A percentile compares a stretch with the other conserved stretches of the same genome.
Conservation (phyloP, 208 protist species). For the Wallacemonas collosoma region DNA sequence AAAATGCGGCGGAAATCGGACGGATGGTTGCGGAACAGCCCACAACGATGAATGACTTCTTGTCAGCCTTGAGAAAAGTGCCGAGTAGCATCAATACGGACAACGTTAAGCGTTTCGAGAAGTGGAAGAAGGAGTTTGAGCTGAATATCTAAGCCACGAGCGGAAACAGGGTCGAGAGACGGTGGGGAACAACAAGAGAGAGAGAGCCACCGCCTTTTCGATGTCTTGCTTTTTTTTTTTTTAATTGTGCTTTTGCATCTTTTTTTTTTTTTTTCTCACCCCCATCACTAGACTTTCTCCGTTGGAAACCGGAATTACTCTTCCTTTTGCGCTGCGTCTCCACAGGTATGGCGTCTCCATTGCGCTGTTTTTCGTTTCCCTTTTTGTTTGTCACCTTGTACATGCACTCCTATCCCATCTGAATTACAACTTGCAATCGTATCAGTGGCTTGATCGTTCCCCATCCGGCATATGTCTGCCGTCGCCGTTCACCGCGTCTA, state of each 20-base stretch:
- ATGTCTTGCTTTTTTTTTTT: neutral
- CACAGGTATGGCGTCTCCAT: no score
- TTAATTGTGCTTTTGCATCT: neutral
- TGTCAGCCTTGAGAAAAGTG: conserved; percentile 77
- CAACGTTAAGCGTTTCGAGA: conserved; percentile 86
- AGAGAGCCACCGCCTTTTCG: no score
- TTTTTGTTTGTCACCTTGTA: conserved; percentile 16
- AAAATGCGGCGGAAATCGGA: conserved; percentile 81
- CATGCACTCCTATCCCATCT: neutral
- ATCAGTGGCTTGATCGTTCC: no score
- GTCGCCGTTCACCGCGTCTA: neutral
- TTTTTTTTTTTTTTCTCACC: conserved; percentile 5
- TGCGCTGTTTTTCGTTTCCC: neutral
- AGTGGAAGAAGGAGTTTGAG: conserved; percentile 91
- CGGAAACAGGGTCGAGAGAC: no score
- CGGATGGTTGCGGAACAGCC: conserved; percentile 80
- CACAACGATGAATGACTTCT: conserved; percentile 86
- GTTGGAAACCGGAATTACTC: no score
- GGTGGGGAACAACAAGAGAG: no score
- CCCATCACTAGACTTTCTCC: no score
- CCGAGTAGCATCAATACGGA: conserved; percentile 86
- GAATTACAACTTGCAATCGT: neutral
- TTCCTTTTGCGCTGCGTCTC: no score
- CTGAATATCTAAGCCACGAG: conserved; percentile 44
- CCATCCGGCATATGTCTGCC: neutral